Evolutionary conservation across 2,329 filamentous ascomycete species (phyloP), one percentile per base, ranked within the genome.

Genomic region (Alternaria solani): DNA sequence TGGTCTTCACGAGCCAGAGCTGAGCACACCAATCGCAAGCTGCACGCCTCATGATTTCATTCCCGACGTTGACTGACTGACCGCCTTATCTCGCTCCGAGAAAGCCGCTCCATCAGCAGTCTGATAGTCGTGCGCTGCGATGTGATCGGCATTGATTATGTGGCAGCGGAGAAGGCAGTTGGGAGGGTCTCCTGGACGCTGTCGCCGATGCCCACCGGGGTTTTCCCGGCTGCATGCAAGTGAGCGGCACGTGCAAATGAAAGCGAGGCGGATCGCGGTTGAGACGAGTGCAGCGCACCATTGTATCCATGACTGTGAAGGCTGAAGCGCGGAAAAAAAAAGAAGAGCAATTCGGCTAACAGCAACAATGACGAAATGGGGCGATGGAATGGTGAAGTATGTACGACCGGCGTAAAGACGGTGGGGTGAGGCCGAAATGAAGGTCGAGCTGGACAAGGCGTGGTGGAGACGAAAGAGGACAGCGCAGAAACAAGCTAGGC

Each of bases 371-470:
- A 63, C 62, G 54, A 52, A 44, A 51, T 57, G 47, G 18, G 7
- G 12, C 51, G 56, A 55, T 51, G 34, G 46, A 34, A 57, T 56
- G 41, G 55, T 60, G 55, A 53, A 36, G 60, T 30, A 44, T 32
- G 28, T 30, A 44, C 38, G 28, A 48, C 41, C 47, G 28, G 52
- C 32, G 36, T 16, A 26, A 56, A 47, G 47, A 59, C 57, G 56
- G 39, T 55, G 51, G 57, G 57, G 30, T 58, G 58, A 59, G 55
- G 58, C 62, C 69, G 70, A 71, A 70, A 73, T 71, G 66, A 71
- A 67, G 57, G 43, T 60, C 51, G 59, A 59, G 39, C 36, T 47
- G 55, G 42, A 41, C 55, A 57, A 42, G 46, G 57, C 55, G 44
- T 62, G 34, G 55, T 57, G 60, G 43, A 34, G 43, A 55, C 38